Percentiles rank a stretch among this genome's conserved stretches.
Evolutionary conservation across 176 grass and related monocot genomes (phyloP).

Genomic region (Rhipidocladum racemiflorum): DNA sequence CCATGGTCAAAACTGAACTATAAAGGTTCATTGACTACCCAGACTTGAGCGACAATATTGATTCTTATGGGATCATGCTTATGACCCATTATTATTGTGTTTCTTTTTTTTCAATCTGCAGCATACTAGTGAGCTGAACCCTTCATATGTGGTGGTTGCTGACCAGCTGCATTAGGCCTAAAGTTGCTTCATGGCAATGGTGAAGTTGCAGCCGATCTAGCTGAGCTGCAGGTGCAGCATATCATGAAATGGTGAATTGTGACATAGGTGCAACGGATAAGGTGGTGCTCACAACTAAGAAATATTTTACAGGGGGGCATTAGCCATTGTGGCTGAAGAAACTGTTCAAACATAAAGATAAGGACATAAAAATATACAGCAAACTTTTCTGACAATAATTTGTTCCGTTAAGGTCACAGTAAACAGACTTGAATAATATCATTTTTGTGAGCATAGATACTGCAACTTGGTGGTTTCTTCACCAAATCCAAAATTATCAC

Average conservation of each 20-base stretch:
- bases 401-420: not conserved
- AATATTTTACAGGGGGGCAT: not conserved
- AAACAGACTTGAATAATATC: not conserved
- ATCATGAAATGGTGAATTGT: not conserved
- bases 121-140: not conserved
- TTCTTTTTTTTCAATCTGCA: not conserved
- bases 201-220: not conserved
- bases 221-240: not conserved
- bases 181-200: not conserved
- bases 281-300: not conserved
- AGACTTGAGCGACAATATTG: not conserved
- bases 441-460: not conserved
- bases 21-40: not conserved
- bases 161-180: not conserved
- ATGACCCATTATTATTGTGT: not conserved
- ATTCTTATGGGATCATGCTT: not conserved
- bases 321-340: not conserved
- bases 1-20: not conserved
- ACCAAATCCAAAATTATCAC: not conserved
- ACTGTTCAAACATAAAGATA: not conserved
- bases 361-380: not conserved
- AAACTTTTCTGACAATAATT: not conserved
- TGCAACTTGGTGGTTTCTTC: not conserved
- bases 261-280: not conserved
- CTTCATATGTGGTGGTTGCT: not conserved